These are phyloP conservation scores for Tolypocladium album DNA, from an alignment of 2,329 filamentous ascomycete species.

Conservation along the genomic window DNA sequence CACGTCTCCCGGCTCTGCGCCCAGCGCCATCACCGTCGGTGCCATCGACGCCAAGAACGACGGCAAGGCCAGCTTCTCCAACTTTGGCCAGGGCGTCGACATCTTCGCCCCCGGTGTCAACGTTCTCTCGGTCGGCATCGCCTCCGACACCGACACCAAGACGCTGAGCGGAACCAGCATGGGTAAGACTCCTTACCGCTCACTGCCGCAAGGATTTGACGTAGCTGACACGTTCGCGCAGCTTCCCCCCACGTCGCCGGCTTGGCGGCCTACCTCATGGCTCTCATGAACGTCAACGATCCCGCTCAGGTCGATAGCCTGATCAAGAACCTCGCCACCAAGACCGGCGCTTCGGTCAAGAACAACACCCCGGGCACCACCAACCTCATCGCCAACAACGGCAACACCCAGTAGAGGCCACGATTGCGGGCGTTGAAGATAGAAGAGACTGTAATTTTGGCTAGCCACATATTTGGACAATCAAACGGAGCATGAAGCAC, in stretches of 20 bases:
- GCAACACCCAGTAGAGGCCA: constrained; percentile 14
- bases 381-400: constrained; percentile 46
- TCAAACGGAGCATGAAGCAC: neutral
- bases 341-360: constrained; percentile 31
- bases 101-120: constrained; percentile 46
- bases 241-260: constrained; percentile 58
- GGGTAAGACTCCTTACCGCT: constrained; percentile 20
- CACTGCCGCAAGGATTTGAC: neutral
- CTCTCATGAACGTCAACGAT: constrained; percentile 36
- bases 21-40: constrained; percentile 48
- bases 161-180: constrained; percentile 47
- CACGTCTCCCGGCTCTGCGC: constrained; percentile 43
- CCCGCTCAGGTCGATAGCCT: constrained; percentile 27
- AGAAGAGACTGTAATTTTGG: neutral
- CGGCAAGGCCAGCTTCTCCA: constrained; percentile 41
- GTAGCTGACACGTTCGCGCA: constrained; percentile 3
- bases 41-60: constrained; percentile 44
- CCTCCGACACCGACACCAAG: constrained; percentile 31
- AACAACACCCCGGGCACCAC: constrained; percentile 35
- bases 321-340: constrained; percentile 42
- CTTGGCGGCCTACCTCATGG: constrained; percentile 57
- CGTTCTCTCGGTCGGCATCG: constrained; percentile 41
- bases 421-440: neutral
- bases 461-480: neutral
- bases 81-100: constrained; percentile 43